A percentile compares a stretch with the other conserved stretches of the same genome.
Conservation (phyloP, 805 yeast species). For the Suhomyces sp. region DNA sequence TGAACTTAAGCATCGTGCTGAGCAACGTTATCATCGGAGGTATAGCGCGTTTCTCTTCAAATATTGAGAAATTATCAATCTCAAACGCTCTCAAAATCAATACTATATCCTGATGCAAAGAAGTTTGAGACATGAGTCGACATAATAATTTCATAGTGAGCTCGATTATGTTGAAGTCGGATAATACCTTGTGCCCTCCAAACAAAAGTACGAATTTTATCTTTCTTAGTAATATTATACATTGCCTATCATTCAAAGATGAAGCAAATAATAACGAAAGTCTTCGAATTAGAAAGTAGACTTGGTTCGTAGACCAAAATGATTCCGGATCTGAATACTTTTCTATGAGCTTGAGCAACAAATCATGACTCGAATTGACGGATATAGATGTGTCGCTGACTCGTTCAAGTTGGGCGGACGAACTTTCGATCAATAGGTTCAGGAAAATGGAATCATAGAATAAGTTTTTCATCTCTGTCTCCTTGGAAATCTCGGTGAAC, state of each 20-base stretch:
- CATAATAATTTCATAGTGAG: conserved; percentile 18
- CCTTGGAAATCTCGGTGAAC: conserved; percentile 39
- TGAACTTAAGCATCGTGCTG: conserved; percentile 4
- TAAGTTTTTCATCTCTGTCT: conserved; percentile 12
- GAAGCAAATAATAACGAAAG: conserved; percentile 21
- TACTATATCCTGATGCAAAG: conserved; percentile 23
- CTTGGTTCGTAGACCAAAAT: conserved; percentile 34
- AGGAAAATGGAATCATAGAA: not conserved
- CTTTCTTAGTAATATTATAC: conserved; percentile 26
- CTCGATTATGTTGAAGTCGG: conserved; percentile 12
- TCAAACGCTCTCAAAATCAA: conserved; percentile 18
- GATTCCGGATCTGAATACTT: conserved; percentile 14
- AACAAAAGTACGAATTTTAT: conserved; percentile 35
- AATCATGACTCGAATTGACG: conserved; percentile 23
- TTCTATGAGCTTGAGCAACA: conserved; percentile 20
- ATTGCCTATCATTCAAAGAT: conserved; percentile 20
- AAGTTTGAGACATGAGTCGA: conserved; percentile 15
- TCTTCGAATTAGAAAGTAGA: conserved; percentile 39
- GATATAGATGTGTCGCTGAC: conserved; percentile 18
- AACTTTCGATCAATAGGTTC: conserved; percentile 5
- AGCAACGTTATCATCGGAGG: conserved; percentile 11
- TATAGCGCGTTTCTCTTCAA: conserved; percentile 1
- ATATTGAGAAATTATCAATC: conserved; percentile 3
- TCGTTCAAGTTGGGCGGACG: conserved; percentile 6
- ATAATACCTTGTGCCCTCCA: conserved; percentile 14